Conservation (phyloP, 2,329 filamentous ascomycete genomes). For the Scopulariopsis brevicaulis region DNA sequence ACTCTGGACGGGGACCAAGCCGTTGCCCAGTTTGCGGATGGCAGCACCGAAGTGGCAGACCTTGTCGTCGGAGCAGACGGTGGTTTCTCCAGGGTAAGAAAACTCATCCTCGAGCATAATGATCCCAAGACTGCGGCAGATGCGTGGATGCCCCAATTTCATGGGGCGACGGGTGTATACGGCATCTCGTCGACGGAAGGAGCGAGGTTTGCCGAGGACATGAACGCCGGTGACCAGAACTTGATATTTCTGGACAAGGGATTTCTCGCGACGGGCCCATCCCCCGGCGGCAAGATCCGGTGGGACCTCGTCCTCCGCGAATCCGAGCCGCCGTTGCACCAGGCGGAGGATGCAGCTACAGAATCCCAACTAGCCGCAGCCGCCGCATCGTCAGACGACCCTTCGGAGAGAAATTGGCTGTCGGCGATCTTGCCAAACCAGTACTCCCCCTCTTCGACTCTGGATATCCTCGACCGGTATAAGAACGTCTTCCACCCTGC, state of each 20-base stretch:
- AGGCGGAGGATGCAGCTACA: not conserved
- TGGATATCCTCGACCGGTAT: slow-evolving; percentile 1
- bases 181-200: slow-evolving; percentile 9
- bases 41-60: slow-evolving; percentile 6
- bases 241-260: slow-evolving; percentile 9
- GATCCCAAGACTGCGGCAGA: slow-evolving; percentile 7
- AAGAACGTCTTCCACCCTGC: slow-evolving; percentile 10
- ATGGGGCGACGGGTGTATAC: slow-evolving; percentile 12
- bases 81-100: slow-evolving; percentile 11
- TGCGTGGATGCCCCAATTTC: slow-evolving; percentile 12
- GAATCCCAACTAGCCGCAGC: not conserved
- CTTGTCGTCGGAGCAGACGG: slow-evolving; percentile 12
- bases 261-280: slow-evolving; percentile 10
- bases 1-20: not conserved
- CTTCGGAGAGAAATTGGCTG: not conserved
- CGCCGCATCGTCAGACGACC: not conserved
- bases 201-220: slow-evolving; percentile 4
- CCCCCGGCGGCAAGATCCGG: slow-evolving; percentile 9
- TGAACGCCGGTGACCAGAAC: slow-evolving; percentile 6
- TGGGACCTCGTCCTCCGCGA: slow-evolving; percentile 15
- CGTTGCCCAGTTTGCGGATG: not conserved
- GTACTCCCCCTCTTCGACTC: slow-evolving; percentile 4
- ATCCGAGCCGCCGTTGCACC: slow-evolving; percentile 2
- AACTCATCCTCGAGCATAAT: slow-evolving; percentile 9
- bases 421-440: slow-evolving; percentile 2